Evolutionary conservation across 2,329 filamentous ascomycete species (phyloP).

Genomic region (Trichoderma atrobrunneum): DNA sequence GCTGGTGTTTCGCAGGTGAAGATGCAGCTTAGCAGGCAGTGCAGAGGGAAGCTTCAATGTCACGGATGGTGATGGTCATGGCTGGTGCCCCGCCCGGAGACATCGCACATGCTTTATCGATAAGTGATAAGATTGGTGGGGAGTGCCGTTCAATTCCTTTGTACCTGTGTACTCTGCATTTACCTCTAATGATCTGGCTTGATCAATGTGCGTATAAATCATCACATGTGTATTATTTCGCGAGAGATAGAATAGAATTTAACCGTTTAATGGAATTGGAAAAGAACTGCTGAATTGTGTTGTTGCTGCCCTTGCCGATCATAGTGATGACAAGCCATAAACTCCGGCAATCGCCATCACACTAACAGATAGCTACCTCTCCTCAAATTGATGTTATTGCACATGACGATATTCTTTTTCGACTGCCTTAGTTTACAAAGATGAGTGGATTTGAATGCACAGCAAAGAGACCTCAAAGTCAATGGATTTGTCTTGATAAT

Average conservation of each 20-base stretch:
- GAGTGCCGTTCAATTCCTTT: background rate
- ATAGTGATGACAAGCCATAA: background rate
- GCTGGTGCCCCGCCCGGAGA: constrained; percentile 12
- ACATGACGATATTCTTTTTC: background rate
- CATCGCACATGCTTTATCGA: constrained; percentile 5
- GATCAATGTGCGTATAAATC: background rate
- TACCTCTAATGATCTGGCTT: background rate
- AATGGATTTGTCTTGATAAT: background rate
- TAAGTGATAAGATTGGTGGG: background rate
- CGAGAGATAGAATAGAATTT: background rate
- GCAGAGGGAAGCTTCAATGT: background rate
- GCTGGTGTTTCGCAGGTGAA: constrained; percentile 1
- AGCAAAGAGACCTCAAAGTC: background rate
- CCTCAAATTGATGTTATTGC: background rate
- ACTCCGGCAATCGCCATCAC: background rate
- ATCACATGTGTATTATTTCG: background rate
- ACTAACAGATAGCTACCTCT: background rate
- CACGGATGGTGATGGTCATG: background rate
- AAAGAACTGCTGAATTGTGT: background rate
- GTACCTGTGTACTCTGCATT: background rate
- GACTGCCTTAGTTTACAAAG: background rate
- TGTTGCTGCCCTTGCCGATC: background rate
- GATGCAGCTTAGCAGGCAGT: background rate
- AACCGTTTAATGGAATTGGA: background rate
- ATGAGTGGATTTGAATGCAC: background rate